Evolutionary conservation across 78 protist species (phyloP).

Genomic region (Capsaspora owczarzaki): DNA sequence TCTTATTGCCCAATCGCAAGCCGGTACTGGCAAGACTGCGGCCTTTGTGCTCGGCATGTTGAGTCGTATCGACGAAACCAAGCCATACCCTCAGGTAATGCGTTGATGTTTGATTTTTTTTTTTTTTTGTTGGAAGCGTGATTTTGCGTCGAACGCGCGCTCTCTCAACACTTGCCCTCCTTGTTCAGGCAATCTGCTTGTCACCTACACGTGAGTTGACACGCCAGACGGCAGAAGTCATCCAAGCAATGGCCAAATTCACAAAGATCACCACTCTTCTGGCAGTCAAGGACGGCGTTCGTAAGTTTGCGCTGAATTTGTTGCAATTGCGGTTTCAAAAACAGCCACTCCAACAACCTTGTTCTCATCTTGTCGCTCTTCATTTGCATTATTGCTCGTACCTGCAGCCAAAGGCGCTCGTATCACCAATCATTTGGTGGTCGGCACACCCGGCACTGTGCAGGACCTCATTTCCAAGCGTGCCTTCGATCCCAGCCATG

Average conservation of each 20-base stretch:
- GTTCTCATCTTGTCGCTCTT: no score
- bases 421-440: conserved; percentile 49
- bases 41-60: conserved; percentile 73
- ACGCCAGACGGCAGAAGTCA: conserved; percentile 32
- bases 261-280: neutral
- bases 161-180: neutral
- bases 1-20: conserved; percentile 81
- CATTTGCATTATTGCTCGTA: no score
- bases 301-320: neutral
- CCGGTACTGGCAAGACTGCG: conserved; percentile 94
- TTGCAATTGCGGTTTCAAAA: no score
- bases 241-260: conserved; percentile 23
- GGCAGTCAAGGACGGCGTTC: neutral
- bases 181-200: conserved; percentile 41
- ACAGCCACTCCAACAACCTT: no score
- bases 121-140: neutral
- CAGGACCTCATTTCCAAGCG: conserved; percentile 7
- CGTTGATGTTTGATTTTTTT: neutral
- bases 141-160: neutral
- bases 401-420: no score
- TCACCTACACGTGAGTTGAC: conserved; percentile 63
- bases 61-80: conserved; percentile 27
- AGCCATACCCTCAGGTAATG: neutral
- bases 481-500: conserved; percentile 7
- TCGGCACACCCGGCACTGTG: conserved; percentile 85